These are phyloP conservation scores for Colletotrichum gloeosporioides DNA, from an alignment of 2,329 filamentous ascomycete species.

Conservation along the genomic window DNA sequence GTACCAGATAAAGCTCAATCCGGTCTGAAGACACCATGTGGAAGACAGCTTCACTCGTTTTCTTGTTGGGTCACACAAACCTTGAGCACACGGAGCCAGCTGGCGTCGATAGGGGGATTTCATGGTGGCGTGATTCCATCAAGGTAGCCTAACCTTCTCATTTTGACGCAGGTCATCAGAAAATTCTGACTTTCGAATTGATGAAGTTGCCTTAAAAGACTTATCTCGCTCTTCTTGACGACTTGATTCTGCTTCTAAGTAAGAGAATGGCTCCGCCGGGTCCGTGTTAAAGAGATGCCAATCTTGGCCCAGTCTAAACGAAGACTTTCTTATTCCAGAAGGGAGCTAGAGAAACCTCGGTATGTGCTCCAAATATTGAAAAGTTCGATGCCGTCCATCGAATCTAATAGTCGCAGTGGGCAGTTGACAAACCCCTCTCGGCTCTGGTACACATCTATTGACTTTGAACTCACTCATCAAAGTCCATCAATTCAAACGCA, in stretches of 20 bases:
- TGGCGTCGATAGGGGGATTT: fast-evolving
- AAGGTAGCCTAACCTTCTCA: not conserved
- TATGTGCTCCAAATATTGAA: not conserved
- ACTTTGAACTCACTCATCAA: not conserved
- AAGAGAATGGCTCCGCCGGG: too few species aligned
- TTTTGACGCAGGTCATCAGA: fast-evolving
- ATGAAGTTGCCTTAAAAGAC: not conserved
- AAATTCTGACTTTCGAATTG: too few species aligned
- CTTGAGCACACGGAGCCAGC: fast-evolving
- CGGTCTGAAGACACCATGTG: too few species aligned
- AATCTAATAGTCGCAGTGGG: not conserved
- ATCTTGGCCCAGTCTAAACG: not conserved
- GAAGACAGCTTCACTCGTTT: too few species aligned
- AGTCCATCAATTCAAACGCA: not conserved
- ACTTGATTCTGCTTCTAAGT: not conserved
- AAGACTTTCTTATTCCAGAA: not conserved
- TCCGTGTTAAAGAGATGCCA: not conserved
- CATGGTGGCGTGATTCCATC: not conserved
- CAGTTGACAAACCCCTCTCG: not conserved
- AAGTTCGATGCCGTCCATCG: not conserved
- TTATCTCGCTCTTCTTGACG: not conserved
- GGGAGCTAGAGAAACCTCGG: not conserved
- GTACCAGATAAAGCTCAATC: too few species aligned
- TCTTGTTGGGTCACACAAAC: too few species aligned
- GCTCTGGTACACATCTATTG: not conserved